Conservation (phyloP, 2,329 filamentous ascomycete species). For the Colletotrichum scovillei region DNA sequence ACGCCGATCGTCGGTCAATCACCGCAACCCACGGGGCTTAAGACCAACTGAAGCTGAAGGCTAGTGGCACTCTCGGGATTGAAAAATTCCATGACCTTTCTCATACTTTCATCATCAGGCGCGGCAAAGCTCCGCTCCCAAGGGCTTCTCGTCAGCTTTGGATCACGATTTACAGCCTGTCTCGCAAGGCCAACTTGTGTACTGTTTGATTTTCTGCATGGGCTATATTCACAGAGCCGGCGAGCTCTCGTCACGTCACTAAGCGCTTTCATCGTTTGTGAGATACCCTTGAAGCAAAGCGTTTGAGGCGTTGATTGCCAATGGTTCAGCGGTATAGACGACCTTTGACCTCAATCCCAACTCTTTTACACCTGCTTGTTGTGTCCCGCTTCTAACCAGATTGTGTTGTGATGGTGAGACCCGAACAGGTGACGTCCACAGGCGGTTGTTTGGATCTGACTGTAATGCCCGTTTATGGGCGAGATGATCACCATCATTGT, state of each 20-base stretch:
- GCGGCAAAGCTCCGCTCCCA: background rate
- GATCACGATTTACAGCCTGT: background rate
- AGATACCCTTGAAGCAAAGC: conserved; percentile 30
- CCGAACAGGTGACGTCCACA: background rate
- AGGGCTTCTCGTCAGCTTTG: background rate
- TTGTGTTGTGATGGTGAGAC: background rate
- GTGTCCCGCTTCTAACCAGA: background rate
- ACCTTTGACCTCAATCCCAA: background rate
- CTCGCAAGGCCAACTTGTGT: background rate
- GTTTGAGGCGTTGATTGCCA: conserved; percentile 7
- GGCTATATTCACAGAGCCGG: background rate
- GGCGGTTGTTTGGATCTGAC: background rate
- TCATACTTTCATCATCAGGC: background rate
- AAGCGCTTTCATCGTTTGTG: conserved; percentile 4
- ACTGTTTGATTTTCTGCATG: background rate
- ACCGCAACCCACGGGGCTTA: background rate
- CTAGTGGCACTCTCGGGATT: background rate
- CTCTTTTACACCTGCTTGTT: background rate
- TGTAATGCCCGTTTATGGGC: background rate
- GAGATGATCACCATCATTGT: background rate
- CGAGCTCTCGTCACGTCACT: background rate
- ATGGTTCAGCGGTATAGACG: conserved; percentile 2
- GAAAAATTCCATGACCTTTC: background rate
- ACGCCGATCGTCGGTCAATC: background rate
- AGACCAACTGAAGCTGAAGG: background rate